Percentiles rank a stretch among this genome's conserved stretches.
Evolutionary conservation across 495 filamentous ascomycete genomes (phyloP).

Genomic region (Penicillium cosmopolitanum): DNA sequence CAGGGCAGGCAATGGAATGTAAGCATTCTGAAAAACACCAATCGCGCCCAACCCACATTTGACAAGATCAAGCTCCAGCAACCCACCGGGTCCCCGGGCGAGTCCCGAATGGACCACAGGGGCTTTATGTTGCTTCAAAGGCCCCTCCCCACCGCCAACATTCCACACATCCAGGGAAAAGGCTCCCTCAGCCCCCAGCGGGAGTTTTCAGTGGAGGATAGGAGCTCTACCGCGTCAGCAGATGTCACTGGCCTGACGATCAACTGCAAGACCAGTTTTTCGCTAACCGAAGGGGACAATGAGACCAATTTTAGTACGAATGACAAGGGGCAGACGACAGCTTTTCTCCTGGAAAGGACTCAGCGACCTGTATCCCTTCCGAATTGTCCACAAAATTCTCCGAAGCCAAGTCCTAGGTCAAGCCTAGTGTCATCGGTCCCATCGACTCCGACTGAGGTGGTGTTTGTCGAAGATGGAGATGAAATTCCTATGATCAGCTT

Average conservation of each 20-base stretch:
- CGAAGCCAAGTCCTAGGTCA: constrained; percentile 31
- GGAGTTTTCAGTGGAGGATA: constrained; percentile 32
- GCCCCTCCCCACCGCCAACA: constrained; percentile 44
- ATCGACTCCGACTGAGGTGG: constrained; percentile 36
- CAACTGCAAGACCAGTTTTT: constrained; percentile 34
- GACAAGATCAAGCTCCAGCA: constrained; percentile 29
- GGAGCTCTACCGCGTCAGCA: constrained; percentile 34
- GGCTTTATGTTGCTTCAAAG: constrained; percentile 39
- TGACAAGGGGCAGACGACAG: constrained; percentile 44
- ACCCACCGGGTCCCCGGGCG: constrained; percentile 31
- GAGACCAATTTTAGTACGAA: constrained; percentile 33
- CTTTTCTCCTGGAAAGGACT: constrained; percentile 38
- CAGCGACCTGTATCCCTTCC: constrained; percentile 42
- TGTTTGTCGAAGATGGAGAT: constrained; percentile 41
- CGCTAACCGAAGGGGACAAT: constrained; percentile 31
- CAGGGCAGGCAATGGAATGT: constrained; percentile 47
- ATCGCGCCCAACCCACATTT: constrained; percentile 42
- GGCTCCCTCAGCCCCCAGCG: constrained; percentile 28
- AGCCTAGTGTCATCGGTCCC: constrained; percentile 37
- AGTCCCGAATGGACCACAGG: constrained; percentile 37
- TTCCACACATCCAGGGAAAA: constrained; percentile 42
- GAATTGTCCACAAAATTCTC: constrained; percentile 38
- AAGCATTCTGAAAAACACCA: constrained; percentile 44
- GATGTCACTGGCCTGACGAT: constrained; percentile 38
- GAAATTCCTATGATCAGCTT: constrained; percentile 44